Evolutionary conservation across 2,329 filamentous ascomycete species (phyloP).

Genomic region (Fusarium incarnatum): DNA sequence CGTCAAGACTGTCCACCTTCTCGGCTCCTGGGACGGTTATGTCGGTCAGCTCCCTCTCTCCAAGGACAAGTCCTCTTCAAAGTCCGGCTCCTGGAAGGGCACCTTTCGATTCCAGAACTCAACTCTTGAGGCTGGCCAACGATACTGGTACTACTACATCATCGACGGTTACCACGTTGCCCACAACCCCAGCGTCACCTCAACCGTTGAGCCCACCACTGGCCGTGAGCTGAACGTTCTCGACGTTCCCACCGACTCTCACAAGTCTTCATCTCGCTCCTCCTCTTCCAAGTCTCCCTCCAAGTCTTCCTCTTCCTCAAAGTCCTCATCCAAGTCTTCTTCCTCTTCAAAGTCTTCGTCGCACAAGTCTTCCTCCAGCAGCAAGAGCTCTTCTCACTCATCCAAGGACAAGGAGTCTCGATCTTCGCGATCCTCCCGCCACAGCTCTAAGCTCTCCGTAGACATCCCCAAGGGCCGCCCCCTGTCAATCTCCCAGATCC

Average conservation of each 20-base stretch:
- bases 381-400: conserved; percentile 57
- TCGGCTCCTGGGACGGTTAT: conserved; percentile 99
- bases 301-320: conserved; percentile 51
- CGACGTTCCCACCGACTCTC: conserved; percentile 76
- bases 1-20: conserved; percentile 96
- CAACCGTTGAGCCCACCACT: conserved; percentile 94
- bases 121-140: conserved; percentile 86
- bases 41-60: conserved; percentile 92
- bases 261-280: conserved; percentile 54
- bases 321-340: conserved; percentile 58
- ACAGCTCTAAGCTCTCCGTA: conserved; percentile 63
- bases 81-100: conserved; percentile 93
- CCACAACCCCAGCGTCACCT: conserved; percentile 91
- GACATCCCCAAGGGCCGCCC: conserved; percentile 90
- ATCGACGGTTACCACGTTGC: conserved; percentile 98
- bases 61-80: conserved; percentile 84
- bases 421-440: conserved; percentile 58
- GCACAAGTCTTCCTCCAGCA: conserved; percentile 48
- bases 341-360: conserved; percentile 53
- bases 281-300: conserved; percentile 59
- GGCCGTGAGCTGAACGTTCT: conserved; percentile 98
- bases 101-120: conserved; percentile 94
- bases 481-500: conserved; percentile 88
- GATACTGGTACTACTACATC: conserved; percentile 99
- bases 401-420: conserved; percentile 58